Conservation (phyloP, 2,329 filamentous ascomycete species). For the Colletotrichum incanum region DNA sequence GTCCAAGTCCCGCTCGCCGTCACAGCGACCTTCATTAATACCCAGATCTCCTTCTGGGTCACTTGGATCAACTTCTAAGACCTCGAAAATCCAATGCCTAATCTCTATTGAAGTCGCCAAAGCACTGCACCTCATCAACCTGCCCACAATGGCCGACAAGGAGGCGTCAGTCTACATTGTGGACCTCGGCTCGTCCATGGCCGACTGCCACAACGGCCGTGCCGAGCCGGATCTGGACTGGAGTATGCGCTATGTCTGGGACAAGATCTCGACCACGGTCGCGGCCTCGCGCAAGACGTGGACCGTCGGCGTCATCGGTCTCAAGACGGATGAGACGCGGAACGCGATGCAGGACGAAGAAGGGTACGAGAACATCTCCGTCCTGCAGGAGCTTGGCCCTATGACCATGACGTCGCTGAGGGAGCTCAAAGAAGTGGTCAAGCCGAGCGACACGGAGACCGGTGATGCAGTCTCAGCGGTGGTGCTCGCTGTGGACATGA, state of each 20-base stretch:
- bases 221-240: constrained; percentile 88
- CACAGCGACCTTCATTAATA: constrained; percentile 23
- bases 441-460: constrained; percentile 75
- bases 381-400: constrained; percentile 78
- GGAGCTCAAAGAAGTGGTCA: constrained; percentile 74
- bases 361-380: constrained; percentile 85
- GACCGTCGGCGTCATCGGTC: constrained; percentile 84
- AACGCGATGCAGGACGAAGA: constrained; percentile 79
- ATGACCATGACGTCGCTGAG: constrained; percentile 79
- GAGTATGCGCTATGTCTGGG: constrained; percentile 94
- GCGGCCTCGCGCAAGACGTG: constrained; percentile 77
- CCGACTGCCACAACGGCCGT: constrained; percentile 78
- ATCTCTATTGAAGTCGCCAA: not conserved
- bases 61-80: not conserved
- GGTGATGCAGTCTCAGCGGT: constrained; percentile 93
- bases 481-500: constrained; percentile 90
- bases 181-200: constrained; percentile 91
- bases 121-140: constrained; percentile 9
- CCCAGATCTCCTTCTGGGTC: not conserved
- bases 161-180: constrained; percentile 94
- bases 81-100: not conserved
- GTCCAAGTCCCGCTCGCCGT: constrained; percentile 14
- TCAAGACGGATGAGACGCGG: constrained; percentile 83
- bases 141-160: constrained; percentile 83
- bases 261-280: constrained; percentile 82